Conservation (phyloP, 1,284 basidiomycete species). For the Trametes pubescens region DNA sequence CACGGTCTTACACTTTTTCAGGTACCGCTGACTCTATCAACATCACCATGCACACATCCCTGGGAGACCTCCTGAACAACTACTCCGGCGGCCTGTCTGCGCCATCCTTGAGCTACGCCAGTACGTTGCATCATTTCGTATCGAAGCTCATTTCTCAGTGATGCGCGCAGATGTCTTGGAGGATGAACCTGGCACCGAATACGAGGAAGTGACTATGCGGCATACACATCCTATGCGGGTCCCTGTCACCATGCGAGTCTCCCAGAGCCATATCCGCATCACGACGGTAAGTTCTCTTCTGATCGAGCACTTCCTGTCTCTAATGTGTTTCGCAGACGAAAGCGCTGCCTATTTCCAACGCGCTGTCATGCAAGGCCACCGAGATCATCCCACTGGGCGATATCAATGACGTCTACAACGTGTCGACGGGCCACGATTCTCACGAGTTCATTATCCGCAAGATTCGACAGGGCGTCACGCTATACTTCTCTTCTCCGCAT, state of each 20-base stretch:
- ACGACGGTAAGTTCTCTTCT: slow-evolving; percentile 58
- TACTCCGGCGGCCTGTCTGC: slow-evolving; percentile 57
- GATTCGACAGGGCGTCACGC: slow-evolving; percentile 70
- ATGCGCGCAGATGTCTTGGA: slow-evolving; percentile 60
- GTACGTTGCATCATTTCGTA: slow-evolving; percentile 46
- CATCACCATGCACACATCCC: slow-evolving; percentile 38
- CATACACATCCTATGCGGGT: slow-evolving; percentile 65
- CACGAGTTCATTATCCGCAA: slow-evolving; percentile 85
- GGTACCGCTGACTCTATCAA: slow-evolving; percentile 32
- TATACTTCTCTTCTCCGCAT: slow-evolving; percentile 73
- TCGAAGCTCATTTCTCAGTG: slow-evolving; percentile 11
- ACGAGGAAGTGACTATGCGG: slow-evolving; percentile 69
- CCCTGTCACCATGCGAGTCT: slow-evolving; percentile 70
- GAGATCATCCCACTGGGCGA: slow-evolving; percentile 83
- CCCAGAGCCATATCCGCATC: slow-evolving; percentile 70
- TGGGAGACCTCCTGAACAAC: slow-evolving; percentile 60
- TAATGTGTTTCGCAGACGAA: slow-evolving; percentile 55
- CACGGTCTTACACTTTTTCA: slow-evolving; percentile 1
- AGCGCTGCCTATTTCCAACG: slow-evolving; percentile 67
- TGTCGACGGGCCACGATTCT: slow-evolving; percentile 76
- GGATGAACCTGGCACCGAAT: slow-evolving; percentile 59
- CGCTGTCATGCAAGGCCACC: slow-evolving; percentile 73
- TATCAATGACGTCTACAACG: slow-evolving; percentile 86
- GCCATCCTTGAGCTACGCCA: slow-evolving; percentile 59
- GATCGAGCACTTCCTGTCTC: slow-evolving; percentile 18